Evolutionary conservation across 768 basidiomycete genomes (phyloP).

Genomic region (Leccinum aurantiacum): DNA sequence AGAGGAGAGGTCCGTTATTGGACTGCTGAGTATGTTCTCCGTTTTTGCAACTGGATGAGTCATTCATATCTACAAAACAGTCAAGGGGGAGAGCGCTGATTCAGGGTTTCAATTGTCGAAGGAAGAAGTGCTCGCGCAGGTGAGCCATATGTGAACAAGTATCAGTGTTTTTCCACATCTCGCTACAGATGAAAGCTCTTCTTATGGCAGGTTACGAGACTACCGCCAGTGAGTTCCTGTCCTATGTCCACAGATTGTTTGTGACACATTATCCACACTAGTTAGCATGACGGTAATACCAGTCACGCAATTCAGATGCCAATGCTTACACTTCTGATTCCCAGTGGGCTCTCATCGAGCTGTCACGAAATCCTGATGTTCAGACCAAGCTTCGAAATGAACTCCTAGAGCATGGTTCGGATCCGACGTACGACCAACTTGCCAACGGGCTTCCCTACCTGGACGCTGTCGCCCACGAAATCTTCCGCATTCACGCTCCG

Average conservation of each 20-base stretch:
- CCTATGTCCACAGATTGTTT: neutral
- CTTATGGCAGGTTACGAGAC: neutral
- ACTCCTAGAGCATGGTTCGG: neutral
- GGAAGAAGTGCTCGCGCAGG: neutral
- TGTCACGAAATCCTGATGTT: neutral
- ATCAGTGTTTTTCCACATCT: neutral
- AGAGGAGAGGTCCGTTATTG: neutral
- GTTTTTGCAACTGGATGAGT: neutral
- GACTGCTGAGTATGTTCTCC: neutral
- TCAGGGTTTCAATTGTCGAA: neutral
- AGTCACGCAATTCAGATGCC: neutral
- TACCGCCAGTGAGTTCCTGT: neutral
- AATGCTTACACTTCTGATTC: neutral
- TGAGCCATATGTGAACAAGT: neutral
- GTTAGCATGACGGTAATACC: neutral
- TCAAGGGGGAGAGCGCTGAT: neutral
- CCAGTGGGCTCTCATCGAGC: neutral
- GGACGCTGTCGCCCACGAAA: neutral
- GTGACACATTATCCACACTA: neutral
- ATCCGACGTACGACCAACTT: neutral
- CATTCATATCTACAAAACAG: neutral
- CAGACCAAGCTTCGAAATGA: neutral
- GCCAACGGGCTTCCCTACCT: neutral
- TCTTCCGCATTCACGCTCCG: neutral
- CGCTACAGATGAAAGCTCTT: neutral